Evolutionary conservation across 495 filamentous ascomycete genomes (phyloP).

Genomic region (Tirmania nivea): DNA sequence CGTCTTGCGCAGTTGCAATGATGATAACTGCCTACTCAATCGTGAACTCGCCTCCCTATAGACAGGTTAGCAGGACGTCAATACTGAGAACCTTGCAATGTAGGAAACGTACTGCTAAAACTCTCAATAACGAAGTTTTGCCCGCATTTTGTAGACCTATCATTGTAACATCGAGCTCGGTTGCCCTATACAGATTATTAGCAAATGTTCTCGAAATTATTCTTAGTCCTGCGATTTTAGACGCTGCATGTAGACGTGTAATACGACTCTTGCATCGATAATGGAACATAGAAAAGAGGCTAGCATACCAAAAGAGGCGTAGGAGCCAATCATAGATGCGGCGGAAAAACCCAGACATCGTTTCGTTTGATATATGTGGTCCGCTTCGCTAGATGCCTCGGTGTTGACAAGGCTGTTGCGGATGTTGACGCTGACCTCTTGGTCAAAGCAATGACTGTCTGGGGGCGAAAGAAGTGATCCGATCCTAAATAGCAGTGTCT

Average conservation of each 20-base stretch:
- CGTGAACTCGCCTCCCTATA: slow-evolving; percentile 90
- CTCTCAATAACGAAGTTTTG: slow-evolving; percentile 84
- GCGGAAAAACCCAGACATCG: slow-evolving; percentile 74
- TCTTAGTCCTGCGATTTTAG: background rate
- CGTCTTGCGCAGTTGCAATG: slow-evolving; percentile 2
- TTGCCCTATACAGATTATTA: slow-evolving; percentile 42
- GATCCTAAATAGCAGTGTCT: background rate
- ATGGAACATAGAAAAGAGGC: background rate
- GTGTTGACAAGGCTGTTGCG: no score
- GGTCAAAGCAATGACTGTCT: background rate
- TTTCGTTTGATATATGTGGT: slow-evolving; percentile 10
- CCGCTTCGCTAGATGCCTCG: no score
- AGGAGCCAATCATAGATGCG: slow-evolving; percentile 96
- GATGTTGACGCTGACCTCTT: background rate
- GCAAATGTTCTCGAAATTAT: background rate
- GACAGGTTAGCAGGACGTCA: slow-evolving; percentile 19
- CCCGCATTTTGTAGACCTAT: slow-evolving; percentile 96
- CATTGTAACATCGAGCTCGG: slow-evolving; percentile 99
- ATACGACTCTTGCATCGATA: no score
- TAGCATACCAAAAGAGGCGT: slow-evolving; percentile 87
- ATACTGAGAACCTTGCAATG: slow-evolving; percentile 1
- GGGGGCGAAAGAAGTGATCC: background rate
- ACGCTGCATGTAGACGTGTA: background rate
- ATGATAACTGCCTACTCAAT: slow-evolving; percentile 56
- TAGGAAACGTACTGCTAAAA: slow-evolving; percentile 57